Conservation (phyloP, 345 rosid genomes). For the Acer yangbiense region DNA sequence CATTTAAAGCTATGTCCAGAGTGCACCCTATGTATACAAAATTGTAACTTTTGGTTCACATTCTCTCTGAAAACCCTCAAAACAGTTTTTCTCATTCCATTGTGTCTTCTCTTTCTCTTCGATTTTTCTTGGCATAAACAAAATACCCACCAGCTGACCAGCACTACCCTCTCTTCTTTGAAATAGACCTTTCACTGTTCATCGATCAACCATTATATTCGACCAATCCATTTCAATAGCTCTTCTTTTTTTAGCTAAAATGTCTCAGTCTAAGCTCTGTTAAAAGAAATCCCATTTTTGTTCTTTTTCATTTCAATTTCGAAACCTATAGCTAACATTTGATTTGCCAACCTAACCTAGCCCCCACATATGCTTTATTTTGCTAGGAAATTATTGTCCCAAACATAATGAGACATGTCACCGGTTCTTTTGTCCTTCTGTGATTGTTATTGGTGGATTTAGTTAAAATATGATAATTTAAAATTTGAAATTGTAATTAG, state of each 20-base stretch:
- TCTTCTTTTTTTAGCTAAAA: slow-evolving; percentile 5
- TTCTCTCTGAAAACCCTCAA: slow-evolving; percentile 19
- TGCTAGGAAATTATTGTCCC: slow-evolving; percentile 16
- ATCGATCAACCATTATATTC: neutral
- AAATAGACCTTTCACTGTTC: slow-evolving; percentile 28
- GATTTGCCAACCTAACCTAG: slow-evolving; percentile 1
- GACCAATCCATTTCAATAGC: slow-evolving; percentile 9
- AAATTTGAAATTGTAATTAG: slow-evolving; percentile 15
- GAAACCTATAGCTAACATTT: neutral
- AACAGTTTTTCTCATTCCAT: slow-evolving; percentile 22
- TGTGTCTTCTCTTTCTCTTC: slow-evolving; percentile 27
- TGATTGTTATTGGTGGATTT: slow-evolving; percentile 13
- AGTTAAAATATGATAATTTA: too few species aligned
- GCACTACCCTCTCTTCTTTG: slow-evolving; percentile 7
- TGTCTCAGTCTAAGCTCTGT: neutral
- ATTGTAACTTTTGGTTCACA: slow-evolving; percentile 17
- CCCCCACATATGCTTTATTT: slow-evolving; percentile 5
- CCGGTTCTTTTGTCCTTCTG: neutral
- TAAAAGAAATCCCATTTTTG: neutral
- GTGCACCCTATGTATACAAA: slow-evolving; percentile 1
- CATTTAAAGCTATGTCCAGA: slow-evolving; percentile 11
- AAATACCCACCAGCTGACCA: too few species aligned
- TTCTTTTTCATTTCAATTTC: neutral
- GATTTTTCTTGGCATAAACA: slow-evolving; percentile 9
- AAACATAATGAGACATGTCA: slow-evolving; percentile 7